Conservation (phyloP, 169 alveolate species). For the Cardiosporidium cionae region DNA sequence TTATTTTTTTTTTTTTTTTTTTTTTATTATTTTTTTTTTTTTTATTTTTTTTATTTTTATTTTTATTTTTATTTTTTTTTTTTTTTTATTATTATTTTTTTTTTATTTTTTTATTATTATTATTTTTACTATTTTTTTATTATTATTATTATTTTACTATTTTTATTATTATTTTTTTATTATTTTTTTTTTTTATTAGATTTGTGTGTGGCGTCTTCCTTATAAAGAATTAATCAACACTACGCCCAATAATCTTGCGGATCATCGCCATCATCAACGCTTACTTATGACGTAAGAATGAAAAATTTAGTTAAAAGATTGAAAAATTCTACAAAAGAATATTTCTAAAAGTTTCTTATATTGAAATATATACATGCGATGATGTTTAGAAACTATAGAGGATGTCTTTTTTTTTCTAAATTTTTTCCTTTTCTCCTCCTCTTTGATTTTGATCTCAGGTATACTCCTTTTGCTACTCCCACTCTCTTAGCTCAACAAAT, state of each 20-base stretch:
- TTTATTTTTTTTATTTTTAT: constrained; percentile 58
- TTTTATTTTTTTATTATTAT: too few species aligned
- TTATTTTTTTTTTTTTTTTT: too few species aligned
- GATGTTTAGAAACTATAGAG: neutral
- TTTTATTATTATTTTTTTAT: constrained; percentile 1
- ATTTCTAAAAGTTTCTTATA: neutral
- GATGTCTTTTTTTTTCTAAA: neutral
- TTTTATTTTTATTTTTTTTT: too few species aligned
- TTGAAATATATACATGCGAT: neutral
- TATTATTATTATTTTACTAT: too few species aligned
- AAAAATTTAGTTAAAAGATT: neutral
- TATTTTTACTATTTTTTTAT: too few species aligned
- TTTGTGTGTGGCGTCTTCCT: constrained; percentile 80
- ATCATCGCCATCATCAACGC: constrained; percentile 76
- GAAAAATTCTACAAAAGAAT: neutral
- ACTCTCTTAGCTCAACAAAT: constrained; percentile 74
- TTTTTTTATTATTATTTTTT: too few species aligned
- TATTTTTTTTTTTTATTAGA: constrained; percentile 11
- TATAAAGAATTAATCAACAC: constrained; percentile 70
- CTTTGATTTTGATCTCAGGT: constrained; percentile 1
- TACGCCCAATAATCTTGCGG: constrained; percentile 64
- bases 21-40: constrained; percentile 61
- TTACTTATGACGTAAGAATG: constrained; percentile 56
- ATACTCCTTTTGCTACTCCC: constrained; percentile 73
- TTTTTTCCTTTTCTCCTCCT: neutral